Conservation (phyloP, 345 rosid species). For the Ailanthus altissimus region DNA sequence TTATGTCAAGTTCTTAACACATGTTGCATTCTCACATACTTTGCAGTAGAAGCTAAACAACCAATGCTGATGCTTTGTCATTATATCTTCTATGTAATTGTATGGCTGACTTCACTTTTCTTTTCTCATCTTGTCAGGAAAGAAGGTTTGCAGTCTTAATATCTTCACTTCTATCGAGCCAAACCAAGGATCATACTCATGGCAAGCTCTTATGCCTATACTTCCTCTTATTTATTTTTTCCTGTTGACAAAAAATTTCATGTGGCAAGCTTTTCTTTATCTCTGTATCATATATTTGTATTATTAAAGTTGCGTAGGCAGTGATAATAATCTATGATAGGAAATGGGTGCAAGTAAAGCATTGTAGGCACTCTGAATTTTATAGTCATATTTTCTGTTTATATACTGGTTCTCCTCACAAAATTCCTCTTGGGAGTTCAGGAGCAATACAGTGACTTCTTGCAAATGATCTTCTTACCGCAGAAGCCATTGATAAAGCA, state of each 20-base stretch:
- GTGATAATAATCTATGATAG: neutral
- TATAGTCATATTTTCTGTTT: neutral
- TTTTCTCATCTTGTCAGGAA: slow-evolving; percentile 41
- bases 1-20: neutral
- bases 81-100: neutral
- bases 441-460: slow-evolving; percentile 85
- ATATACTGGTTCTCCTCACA: neutral
- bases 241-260: neutral
- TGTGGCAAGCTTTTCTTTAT: neutral
- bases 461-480: slow-evolving; percentile 69
- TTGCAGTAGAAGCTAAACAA: neutral
- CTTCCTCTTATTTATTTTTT: neutral
- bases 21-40: neutral
- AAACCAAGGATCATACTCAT: slow-evolving; percentile 70
- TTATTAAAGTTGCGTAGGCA: neutral
- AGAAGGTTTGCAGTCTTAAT: slow-evolving; percentile 69
- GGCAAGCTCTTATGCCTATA: slow-evolving; percentile 37
- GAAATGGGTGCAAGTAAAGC: neutral
- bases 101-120: neutral
- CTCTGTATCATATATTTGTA: neutral
- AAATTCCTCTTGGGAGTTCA: slow-evolving; percentile 32
- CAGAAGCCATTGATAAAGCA: slow-evolving; percentile 77
- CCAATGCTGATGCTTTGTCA: neutral
- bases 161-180: slow-evolving; percentile 74
- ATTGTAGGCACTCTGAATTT: neutral